These are phyloP conservation scores for Penicillium sp. DNA, from an alignment of 2,329 filamentous ascomycete genomes.

Conservation along the genomic window DNA sequence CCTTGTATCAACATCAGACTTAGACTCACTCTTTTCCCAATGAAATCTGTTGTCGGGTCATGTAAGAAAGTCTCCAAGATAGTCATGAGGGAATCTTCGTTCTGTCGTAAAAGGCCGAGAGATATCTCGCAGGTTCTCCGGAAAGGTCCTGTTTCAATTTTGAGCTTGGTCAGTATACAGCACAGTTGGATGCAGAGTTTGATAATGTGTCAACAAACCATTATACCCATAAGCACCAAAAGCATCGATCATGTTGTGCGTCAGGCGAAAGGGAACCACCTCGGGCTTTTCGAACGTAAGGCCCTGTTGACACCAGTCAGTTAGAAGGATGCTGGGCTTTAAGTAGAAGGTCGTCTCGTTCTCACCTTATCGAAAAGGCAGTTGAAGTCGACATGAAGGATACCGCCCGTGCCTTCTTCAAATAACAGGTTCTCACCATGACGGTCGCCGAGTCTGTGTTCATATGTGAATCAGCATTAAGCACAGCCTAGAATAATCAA, in stretches of 20 bases:
- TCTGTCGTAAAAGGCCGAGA: constrained; percentile 73
- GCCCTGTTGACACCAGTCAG: constrained; percentile 43
- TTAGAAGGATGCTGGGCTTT: too few relatives aligned
- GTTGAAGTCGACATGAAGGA: constrained; percentile 99
- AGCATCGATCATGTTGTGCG: constrained; percentile 96
- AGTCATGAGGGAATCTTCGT: constrained; percentile 95
- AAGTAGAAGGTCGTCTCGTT: background rate
- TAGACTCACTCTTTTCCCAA: constrained; percentile 58
- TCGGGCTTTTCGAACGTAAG: constrained; percentile 93
- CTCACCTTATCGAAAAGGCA: constrained; percentile 86
- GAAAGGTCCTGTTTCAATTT: constrained; percentile 58
- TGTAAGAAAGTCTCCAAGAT: constrained; percentile 96
- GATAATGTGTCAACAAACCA: constrained; percentile 34
- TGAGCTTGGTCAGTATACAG: constrained; percentile 1
- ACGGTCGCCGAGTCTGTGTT: constrained; percentile 68
- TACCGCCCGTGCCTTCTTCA: constrained; percentile 85
- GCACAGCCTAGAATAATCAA: background rate
- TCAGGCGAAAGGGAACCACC: constrained; percentile 89
- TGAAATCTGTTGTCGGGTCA: constrained; percentile 89
- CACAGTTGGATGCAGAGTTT: background rate
- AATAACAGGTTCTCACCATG: constrained; percentile 97
- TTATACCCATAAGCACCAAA: constrained; percentile 95
- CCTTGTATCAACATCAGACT: background rate
- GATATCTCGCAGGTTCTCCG: constrained; percentile 85
- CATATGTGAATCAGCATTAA: background rate